Percentiles rank a stretch among this genome's conserved stretches.
These are phyloP conservation scores for Jamesozyma spencerorum DNA, from an alignment of 805 yeast species.

Conservation along the genomic window DNA sequence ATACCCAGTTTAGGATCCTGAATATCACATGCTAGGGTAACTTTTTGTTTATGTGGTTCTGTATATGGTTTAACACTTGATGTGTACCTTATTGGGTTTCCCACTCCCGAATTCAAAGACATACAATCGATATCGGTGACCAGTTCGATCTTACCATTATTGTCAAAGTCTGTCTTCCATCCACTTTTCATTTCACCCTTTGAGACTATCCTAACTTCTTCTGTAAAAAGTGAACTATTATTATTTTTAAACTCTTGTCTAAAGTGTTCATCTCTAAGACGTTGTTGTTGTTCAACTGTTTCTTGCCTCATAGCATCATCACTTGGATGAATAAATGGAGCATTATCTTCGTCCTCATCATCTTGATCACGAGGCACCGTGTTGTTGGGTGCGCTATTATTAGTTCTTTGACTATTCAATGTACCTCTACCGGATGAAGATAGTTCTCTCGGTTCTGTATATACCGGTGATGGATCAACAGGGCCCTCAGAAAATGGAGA, in stretches of 20 bases:
- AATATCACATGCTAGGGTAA: conserved; percentile 66
- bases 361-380: conserved; percentile 19
- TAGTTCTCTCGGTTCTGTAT: not conserved
- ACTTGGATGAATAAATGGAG: conserved; percentile 28
- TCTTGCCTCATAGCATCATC: conserved; percentile 31
- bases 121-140: conserved; percentile 61
- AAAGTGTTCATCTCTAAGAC: conserved; percentile 25
- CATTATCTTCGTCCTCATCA: conserved; percentile 20
- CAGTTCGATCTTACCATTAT: conserved; percentile 69
- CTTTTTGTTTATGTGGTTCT: conserved; percentile 18
- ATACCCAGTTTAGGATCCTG: conserved; percentile 76
- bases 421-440: not conserved
- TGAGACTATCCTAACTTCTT: conserved; percentile 64
- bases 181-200: conserved; percentile 81
- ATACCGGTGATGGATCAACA: not conserved
- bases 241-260: conserved; percentile 28
- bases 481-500: conserved; percentile 5
- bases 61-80: conserved; percentile 33
- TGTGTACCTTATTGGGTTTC: conserved; percentile 36
- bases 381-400: too few relatives aligned
- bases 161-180: conserved; percentile 88
- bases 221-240: conserved; percentile 45
- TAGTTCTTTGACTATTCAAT: too few relatives aligned
- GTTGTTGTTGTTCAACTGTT: conserved; percentile 25
- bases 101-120: conserved; percentile 46